phyloP scores from a whole-genome alignment of 345 rosid species.

The Barbarea vulgaris region DNA sequence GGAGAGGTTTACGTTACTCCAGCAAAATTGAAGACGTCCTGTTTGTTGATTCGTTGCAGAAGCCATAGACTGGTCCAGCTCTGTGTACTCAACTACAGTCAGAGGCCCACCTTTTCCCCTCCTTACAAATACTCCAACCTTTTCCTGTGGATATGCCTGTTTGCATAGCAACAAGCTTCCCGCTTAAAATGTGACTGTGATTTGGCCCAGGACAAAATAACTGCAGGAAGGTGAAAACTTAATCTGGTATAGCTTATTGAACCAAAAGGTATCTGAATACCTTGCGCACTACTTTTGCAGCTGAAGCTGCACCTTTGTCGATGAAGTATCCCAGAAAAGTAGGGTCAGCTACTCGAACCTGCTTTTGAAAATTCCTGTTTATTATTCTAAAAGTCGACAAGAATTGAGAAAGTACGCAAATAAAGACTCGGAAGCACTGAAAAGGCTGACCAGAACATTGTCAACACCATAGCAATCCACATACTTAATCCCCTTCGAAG shows the following conservation, averaged over 20 bases:
- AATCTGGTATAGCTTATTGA: background rate
- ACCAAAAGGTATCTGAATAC: conserved; percentile 41
- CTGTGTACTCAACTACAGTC: conserved; percentile 96
- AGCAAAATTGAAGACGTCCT: conserved; percentile 95
- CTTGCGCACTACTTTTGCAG: conserved; percentile 99
- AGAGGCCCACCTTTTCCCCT: conserved; percentile 99
- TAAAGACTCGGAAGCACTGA: conserved; percentile 12
- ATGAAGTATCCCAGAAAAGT: conserved; percentile 95
- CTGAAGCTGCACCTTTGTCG: conserved; percentile 87
- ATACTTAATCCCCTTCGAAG: conserved; percentile 79
- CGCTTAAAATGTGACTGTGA: background rate
- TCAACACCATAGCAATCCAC: conserved; percentile 97
- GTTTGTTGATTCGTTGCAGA: conserved; percentile 87
- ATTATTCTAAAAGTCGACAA: conserved; percentile 9
- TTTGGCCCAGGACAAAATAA: background rate
- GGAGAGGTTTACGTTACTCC: conserved; percentile 79
- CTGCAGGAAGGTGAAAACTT: background rate
- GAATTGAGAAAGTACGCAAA: background rate
- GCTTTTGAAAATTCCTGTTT: conserved; percentile 42
- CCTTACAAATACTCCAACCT: conserved; percentile 97
- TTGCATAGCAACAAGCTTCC: conserved; percentile 19
- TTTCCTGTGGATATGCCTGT: conserved; percentile 97
- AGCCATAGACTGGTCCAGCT: conserved; percentile 79
- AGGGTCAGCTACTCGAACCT: conserved; percentile 99
- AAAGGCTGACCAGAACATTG: conserved; percentile 76